These are phyloP conservation scores for Lachnellula cervina DNA, from an alignment of 2,329 filamentous ascomycete genomes.

Conservation along the genomic window DNA sequence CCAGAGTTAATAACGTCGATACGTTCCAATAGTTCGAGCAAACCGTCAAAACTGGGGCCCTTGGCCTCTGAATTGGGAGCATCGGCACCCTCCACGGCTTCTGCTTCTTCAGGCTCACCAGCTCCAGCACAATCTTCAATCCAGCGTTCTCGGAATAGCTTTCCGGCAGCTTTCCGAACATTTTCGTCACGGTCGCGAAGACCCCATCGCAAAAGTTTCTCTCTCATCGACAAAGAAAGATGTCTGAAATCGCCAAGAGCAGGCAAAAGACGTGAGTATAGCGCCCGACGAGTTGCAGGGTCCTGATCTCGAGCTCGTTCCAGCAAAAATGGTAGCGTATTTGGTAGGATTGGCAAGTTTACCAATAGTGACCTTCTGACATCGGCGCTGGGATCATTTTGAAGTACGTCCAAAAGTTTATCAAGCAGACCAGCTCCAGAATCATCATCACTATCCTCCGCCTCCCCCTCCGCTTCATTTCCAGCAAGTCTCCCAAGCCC, in stretches of 20 bases:
- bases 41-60: slow-evolving; percentile 70
- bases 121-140: slow-evolving; percentile 86
- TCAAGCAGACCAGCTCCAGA: slow-evolving; percentile 66
- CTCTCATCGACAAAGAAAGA: slow-evolving; percentile 86
- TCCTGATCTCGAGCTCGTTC: slow-evolving; percentile 90
- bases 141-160: slow-evolving; percentile 92
- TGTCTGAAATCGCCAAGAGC: slow-evolving; percentile 91
- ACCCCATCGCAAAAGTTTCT: slow-evolving; percentile 93
- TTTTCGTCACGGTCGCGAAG: slow-evolving; percentile 90
- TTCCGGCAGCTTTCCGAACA: slow-evolving; percentile 85
- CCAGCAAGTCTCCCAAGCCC: slow-evolving; percentile 81
- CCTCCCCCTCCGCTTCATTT: slow-evolving; percentile 67
- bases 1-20: slow-evolving; percentile 91
- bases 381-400: slow-evolving; percentile 91
- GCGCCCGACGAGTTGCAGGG: slow-evolving; percentile 71
- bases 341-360: slow-evolving; percentile 81
- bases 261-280: slow-evolving; percentile 84
- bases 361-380: slow-evolving; percentile 83
- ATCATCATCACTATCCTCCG: slow-evolving; percentile 66
- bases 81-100: slow-evolving; percentile 35
- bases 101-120: slow-evolving; percentile 52
- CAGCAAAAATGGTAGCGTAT: slow-evolving; percentile 78
- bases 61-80: slow-evolving; percentile 42
- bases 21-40: slow-evolving; percentile 86
- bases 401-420: slow-evolving; percentile 80